A percentile compares a stretch with the other conserved stretches of the same genome.
These are phyloP conservation scores for Bruguiera gymnorhiza DNA, from an alignment of 345 rosid genomes.

Conservation along the genomic window DNA sequence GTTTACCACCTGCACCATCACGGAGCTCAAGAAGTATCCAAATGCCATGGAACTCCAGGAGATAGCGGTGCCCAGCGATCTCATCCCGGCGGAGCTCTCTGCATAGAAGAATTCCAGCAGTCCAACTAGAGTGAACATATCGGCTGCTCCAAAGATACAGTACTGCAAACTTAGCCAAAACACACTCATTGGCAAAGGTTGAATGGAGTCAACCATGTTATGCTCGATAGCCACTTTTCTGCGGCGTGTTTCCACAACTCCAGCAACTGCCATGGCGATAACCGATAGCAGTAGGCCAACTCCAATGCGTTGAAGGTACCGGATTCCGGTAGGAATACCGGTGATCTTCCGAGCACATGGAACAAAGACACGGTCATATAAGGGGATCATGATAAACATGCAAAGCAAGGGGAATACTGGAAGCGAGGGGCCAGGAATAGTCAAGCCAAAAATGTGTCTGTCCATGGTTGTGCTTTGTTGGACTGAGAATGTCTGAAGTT, in stretches of 20 bases:
- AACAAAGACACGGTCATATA: conserved; percentile 51
- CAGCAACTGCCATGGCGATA: conserved; percentile 58
- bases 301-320: conserved; percentile 52
- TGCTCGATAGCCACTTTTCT: conserved; percentile 44
- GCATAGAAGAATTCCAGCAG: conserved; percentile 56
- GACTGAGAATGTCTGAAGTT: conserved; percentile 57
- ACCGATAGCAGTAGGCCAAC: conserved; percentile 49
- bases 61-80: conserved; percentile 46
- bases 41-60: conserved; percentile 56
- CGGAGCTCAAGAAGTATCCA: conserved; percentile 55
- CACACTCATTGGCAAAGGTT: conserved; percentile 50
- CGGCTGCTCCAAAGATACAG: conserved; percentile 56
- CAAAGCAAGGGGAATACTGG: conserved; percentile 52
- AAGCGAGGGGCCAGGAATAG: conserved; percentile 50
- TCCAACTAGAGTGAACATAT: conserved; percentile 56
- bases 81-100: conserved; percentile 59
- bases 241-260: conserved; percentile 44
- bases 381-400: conserved; percentile 45
- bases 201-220: conserved; percentile 46
- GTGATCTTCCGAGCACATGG: conserved; percentile 50
- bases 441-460: conserved; percentile 38
- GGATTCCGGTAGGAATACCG: conserved; percentile 53
- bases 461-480: conserved; percentile 64
- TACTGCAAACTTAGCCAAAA: conserved; percentile 62
- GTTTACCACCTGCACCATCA: conserved; percentile 51